These are phyloP conservation scores for Onygena corvina DNA, from an alignment of 2,329 filamentous ascomycete species.

Conservation along the genomic window DNA sequence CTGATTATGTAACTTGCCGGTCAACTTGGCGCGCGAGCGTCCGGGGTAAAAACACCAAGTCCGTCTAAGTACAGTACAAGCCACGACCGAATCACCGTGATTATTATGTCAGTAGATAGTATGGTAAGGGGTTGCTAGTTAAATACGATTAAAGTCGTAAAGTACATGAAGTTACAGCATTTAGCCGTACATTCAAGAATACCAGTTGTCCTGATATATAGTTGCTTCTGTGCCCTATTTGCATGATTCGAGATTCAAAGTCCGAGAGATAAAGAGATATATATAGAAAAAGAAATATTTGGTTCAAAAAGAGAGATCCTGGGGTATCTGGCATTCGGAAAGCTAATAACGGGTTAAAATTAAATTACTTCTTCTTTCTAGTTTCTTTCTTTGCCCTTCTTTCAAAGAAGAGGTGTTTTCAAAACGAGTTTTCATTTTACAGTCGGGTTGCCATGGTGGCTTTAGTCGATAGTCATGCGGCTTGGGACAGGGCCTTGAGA, in stretches of 20 bases:
- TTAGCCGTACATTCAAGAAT: too few species aligned
- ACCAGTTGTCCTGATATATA: too few species aligned
- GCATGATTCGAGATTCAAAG: not conserved
- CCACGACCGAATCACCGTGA: too few species aligned
- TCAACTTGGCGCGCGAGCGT: too few species aligned
- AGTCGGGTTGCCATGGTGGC: not conserved
- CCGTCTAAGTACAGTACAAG: too few species aligned
- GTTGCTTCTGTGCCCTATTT: too few species aligned
- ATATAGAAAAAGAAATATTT: not conserved
- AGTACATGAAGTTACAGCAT: too few species aligned
- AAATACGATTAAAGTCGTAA: too few species aligned
- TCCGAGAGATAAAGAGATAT: not conserved
- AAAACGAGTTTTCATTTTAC: not conserved
- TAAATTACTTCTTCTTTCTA: not conserved
- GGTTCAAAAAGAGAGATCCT: not conserved
- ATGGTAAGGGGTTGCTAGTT: too few species aligned
- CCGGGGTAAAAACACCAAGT: too few species aligned
- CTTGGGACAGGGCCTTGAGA: constrained; percentile 25
- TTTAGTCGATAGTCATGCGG: constrained; percentile 38
- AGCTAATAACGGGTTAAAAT: not conserved
- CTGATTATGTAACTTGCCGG: not conserved
- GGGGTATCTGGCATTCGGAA: constrained; percentile 7
- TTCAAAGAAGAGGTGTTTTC: not conserved
- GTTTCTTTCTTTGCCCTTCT: not conserved
- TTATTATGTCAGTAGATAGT: too few species aligned